Percentiles rank a stretch among this genome's conserved stretches.
Evolutionary conservation across 2,329 filamentous ascomycete species (phyloP).

Genomic region (Stenocarpella maydis): DNA sequence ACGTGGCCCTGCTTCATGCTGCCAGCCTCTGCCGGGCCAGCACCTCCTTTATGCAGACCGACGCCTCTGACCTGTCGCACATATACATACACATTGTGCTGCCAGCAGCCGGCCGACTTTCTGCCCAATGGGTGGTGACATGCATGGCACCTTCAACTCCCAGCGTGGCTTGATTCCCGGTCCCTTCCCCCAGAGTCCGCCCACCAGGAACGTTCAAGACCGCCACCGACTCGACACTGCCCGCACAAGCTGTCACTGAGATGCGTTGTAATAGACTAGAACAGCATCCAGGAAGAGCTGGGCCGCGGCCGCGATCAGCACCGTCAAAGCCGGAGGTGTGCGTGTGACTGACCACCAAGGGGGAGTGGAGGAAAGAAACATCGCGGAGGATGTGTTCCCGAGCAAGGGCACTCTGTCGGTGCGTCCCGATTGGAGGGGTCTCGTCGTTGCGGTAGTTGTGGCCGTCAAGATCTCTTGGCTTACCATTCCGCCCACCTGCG

Average conservation of each 20-base stretch:
- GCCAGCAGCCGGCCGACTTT: conserved; percentile 6
- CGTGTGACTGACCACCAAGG: neutral
- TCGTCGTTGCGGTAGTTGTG: conserved; percentile 5
- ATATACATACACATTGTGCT: neutral
- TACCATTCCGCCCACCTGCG: conserved; percentile 13
- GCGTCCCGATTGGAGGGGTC: conserved; percentile 24
- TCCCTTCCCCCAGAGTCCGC: conserved; percentile 2
- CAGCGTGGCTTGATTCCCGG: conserved; percentile 10
- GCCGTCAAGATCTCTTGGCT: conserved; percentile 22
- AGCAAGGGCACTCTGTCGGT: conserved; percentile 8
- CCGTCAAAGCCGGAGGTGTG: neutral
- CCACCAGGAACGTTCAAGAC: neutral
- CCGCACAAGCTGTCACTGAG: neutral
- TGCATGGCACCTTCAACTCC: conserved; percentile 15
- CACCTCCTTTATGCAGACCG: conserved; percentile 12
- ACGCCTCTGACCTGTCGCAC: conserved; percentile 11
- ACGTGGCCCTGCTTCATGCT: conserved; percentile 15
- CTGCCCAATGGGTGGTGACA: neutral
- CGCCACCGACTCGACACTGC: neutral
- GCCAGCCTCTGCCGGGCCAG: conserved; percentile 3
- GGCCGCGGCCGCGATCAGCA: conserved; percentile 11
- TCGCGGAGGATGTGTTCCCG: conserved; percentile 22
- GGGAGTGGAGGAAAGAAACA: too few species aligned
- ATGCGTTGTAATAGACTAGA: too few species aligned
- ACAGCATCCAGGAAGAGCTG: neutral